These are phyloP conservation scores for Fomitiporia mediterranea DNA, from an alignment of 1,284 basidiomycete species.

Conservation along the genomic window DNA sequence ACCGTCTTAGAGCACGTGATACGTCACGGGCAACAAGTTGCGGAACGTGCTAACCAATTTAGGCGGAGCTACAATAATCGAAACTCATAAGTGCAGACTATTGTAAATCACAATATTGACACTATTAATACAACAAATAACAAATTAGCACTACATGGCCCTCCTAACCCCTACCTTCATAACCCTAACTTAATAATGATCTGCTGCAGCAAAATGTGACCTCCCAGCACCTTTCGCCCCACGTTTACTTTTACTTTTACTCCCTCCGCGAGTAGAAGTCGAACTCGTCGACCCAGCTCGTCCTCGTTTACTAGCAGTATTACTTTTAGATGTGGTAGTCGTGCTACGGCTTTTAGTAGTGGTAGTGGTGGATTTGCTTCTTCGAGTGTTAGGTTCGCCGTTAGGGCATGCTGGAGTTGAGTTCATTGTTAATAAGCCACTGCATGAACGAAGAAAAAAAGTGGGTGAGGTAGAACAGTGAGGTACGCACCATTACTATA, in stretches of 20 bases:
- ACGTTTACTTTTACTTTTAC: neutral
- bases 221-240: neutral
- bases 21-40: too few relatives aligned
- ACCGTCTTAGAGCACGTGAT: too few relatives aligned
- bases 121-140: too few relatives aligned
- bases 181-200: conserved; percentile 8
- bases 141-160: too few relatives aligned
- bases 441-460: neutral
- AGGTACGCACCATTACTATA: conserved; percentile 26
- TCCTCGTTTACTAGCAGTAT: conserved; percentile 6
- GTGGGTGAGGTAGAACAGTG: neutral
- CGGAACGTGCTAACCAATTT: too few relatives aligned
- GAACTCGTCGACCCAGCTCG: conserved; percentile 12
- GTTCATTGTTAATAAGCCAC: neutral
- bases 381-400: neutral
- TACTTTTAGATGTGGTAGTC: too few relatives aligned
- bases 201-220: conserved; percentile 17
- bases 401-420: conserved; percentile 23
- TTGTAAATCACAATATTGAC: too few relatives aligned
- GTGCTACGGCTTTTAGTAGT: conserved; percentile 6
- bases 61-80: too few relatives aligned
- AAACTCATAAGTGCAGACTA: too few relatives aligned
- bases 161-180: neutral
- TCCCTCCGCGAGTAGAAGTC: neutral
- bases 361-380: neutral